phyloP scores from a whole-genome alignment of 805 yeast genomes.

The Suhomyces kilbournensis region DNA sequence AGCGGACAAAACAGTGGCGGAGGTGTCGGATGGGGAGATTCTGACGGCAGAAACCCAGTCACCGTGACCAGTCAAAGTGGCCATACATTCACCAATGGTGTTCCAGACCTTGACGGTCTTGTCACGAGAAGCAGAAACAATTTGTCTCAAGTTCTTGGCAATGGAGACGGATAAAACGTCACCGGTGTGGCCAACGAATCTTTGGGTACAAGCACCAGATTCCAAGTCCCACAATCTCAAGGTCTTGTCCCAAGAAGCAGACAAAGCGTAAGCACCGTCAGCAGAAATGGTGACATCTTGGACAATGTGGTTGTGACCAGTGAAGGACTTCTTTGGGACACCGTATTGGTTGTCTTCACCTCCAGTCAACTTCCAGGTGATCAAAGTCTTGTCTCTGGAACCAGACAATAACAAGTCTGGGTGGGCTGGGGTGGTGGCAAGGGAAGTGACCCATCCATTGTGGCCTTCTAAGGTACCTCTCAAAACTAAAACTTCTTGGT shows the following conservation, averaged over 20 bases:
- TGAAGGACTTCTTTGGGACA: constrained; percentile 94
- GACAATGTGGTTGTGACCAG: constrained; percentile 99
- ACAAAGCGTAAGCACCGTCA: constrained; percentile 96
- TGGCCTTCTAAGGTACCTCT: constrained; percentile 98
- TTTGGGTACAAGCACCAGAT: constrained; percentile 88
- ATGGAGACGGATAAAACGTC: constrained; percentile 97
- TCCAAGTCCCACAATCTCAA: constrained; percentile 97
- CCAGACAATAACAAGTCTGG: constrained; percentile 98
- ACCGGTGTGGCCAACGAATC: constrained; percentile 97
- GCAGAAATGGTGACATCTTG: constrained; percentile 97
- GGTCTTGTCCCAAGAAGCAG: constrained; percentile 99
- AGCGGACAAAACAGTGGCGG: constrained; percentile 87
- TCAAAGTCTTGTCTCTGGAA: constrained; percentile 97
- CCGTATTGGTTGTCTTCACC: constrained; percentile 93
- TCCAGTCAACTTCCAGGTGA: constrained; percentile 95
- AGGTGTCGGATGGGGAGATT: constrained; percentile 82
- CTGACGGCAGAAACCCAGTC: constrained; percentile 99
- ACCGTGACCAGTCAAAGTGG: constrained; percentile 90
- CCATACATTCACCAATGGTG: constrained; percentile 95
- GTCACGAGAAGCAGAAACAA: constrained; percentile 98
- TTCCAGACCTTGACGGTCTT: constrained; percentile 99
- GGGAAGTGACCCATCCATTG: constrained; percentile 90
- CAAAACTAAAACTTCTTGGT: constrained; percentile 95
- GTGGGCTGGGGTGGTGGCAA: constrained; percentile 96
- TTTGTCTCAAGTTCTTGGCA: constrained; percentile 94